Evolutionary conservation across 306 rosid species (phyloP), one percentile per base, ranked within the genome.

Genomic region (Albizia julibrissin): DNA sequence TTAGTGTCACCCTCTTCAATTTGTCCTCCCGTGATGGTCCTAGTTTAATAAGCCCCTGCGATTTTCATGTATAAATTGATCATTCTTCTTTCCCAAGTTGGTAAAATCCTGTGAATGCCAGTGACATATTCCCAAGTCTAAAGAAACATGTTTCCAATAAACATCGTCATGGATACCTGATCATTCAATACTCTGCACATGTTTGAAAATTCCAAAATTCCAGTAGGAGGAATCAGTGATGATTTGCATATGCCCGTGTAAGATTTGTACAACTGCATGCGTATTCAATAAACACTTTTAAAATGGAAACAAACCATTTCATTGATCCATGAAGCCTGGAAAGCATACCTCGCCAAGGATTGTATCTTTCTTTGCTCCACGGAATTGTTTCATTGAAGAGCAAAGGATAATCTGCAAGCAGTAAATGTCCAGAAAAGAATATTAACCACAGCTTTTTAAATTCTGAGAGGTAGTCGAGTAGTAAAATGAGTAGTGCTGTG

Each of bases 151-250:
- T 42, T 29, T 43, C 42, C 59, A 80, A 24, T 37, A 67, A 33
- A 27, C 11, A 49, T 21, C 31, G 71, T 49, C 21, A 43, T 43
- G 43, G n/a, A 4, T 86, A 95, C 98, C 98, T 95, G 98, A 62
- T 93, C 98, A 86, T 82, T 90, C 44, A 95, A 89, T 80, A 93
- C 97, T 77, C 88, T 84, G 88, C 88, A 93, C 94, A 95, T 90
- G 58, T 86, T 93, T 67, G 98, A 87, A 85, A 95, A 89, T 77
- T 95, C 98, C 22, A 85, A 67, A 50, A 86, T 81, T 70, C 97
- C 98, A 29, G 91, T 88, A 0, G 98, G 92, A 24, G 93, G 93
- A 72, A 91, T 90, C 27, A 72, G 68, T 49, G 93, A 76, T 40
- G 92, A 87, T 87, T 89, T 95, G 86, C 98, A 91, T 37, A 89